Base-by-base conservation (phyloP, 352 stramenopile genomes). In the Hyaloperonospora arabidopsidis region DNA sequence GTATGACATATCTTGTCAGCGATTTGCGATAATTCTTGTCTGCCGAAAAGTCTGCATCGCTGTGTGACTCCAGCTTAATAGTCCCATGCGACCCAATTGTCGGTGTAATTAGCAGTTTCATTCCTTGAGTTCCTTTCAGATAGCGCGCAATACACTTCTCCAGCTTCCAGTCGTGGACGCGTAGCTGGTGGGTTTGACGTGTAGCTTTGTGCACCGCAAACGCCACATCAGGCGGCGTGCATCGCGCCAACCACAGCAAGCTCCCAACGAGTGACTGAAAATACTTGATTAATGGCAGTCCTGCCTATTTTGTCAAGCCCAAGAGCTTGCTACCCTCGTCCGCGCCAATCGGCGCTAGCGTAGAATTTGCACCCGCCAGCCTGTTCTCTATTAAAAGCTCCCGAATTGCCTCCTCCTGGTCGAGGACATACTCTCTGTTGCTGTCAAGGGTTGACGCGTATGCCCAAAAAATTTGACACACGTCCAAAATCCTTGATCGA, bases 381-480 rank as follows among this genome's bases (percentile, higher is more conserved):
- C 14, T 21, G 36, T 18, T 18, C 15, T 19, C 36, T 1, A 10
- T 10, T 6, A 43, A 21, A 1, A 19, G 15, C 13, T 43, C 14
- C 2, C 2, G 17, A 15, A 43, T 43, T 6, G 36, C 11, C 15
- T 19, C 36, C 36, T 43, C 14, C 15, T 43, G 36, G 15, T 43
- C 36, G 1, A 43, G 15, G 2, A 21, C 36, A 21, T 43, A 43
- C n/a, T n/a, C n/a, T 10, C 36, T 18, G 11, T 18, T 6, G 36
- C 14, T 21, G 36, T 43, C 36, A 19, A 18, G 11, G 1, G 11
- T n/a, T 19, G 12, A 43, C 36, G 11, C 11, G 36, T 14, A 74
- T 69, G 5, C 68, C 58, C 12, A 77, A 15, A 32, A 67, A 66
- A 0, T 65, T 67, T 10, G 48, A 34, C 1, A 53, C 64, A 12